Evolutionary conservation across 2,329 filamentous ascomycete species (phyloP), one percentile per base, ranked within the genome.

Genomic region (Thyridium curvatum): DNA sequence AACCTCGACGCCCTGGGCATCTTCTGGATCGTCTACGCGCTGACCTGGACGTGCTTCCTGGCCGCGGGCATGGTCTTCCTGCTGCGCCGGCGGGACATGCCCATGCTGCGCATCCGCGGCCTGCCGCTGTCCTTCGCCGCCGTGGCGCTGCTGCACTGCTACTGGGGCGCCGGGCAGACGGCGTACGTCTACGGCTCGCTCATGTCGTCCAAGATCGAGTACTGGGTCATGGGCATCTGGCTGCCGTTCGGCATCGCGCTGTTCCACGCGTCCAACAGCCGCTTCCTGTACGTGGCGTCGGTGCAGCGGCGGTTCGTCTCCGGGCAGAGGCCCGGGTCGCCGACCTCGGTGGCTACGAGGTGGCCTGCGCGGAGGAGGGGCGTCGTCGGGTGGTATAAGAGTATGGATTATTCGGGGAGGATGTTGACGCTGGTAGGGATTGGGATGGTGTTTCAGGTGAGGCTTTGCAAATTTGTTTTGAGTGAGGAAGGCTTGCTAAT

Each of bases 201-300:
- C 4, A 58, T 71, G 39, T 60, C 72, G 1, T 77, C 73, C 41
- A 60, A 67, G 26, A 53, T 66, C 4, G 72, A 77, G 48, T 80
- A 71, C 49, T 79, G 74, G 64, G 62, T 74, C 52, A 80, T 79
- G 76, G 73, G 70, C 30, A 66, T 71, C 37, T 74, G 72, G 53
- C 62, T 80, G 3, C 76, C 76, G 1, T 59, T 74, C 13, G 75
- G 76, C 2, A 70, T 79, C 31, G 74, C 73, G 3, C 53, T 78
- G 4, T 80, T 79, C 52, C 74, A 79, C 44, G 74, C 71, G 14
- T 70, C 69, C 38, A 75, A 77, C 50, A 63, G 58, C 36, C 69
- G 72, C 16, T 69, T 78, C 37, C 60, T 76, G 10, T 60, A 70
- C 41, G 59, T 74, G 30, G 72, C 71, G 35, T 64, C 62, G 44